Base-by-base conservation (phyloP, 163 green algal genomes). In the Coccomyxa subellipsoidea region DNA sequence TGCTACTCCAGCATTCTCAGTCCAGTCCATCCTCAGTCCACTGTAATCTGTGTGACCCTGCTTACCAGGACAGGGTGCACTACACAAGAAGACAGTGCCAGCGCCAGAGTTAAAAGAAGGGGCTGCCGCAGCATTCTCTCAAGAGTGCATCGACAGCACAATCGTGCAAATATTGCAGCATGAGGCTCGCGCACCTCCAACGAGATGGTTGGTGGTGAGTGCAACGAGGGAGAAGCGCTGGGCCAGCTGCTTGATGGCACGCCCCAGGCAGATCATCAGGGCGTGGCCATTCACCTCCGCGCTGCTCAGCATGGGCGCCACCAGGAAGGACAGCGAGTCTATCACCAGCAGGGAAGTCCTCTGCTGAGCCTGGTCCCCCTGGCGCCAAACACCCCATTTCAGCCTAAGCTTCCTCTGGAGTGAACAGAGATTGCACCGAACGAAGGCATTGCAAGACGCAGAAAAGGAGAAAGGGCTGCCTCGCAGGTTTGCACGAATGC, bases 281-380 rank as follows among this genome's bases (percentile, higher is more conserved):
- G 82, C 87, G 38, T 90, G 82, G 82, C 89, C 91, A 66, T 90
- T 83, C 81, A 76, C 90, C 87, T 75, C 86, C 82, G 7, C 79
- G 77, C 38, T 76, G 79, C 35, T 86, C 91, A 77, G 78, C 70
- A 93, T 73, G 4, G 90, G 88, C 0, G 81, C 76, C 4, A 92
- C 54, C 12, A 95, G 38, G 0, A 87, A 89, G 4, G 89, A 91
- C 59, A 92, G 81, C 10, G 88, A 90, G 83, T 94, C 91, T 2
- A 93, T 54, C 7, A 94, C 80, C 8, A 94, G 54, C 78, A 94
- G 81, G 21, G 66, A 80, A 0, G 77, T 78, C 12, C 38, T 53
- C 80, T 66, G 83, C 77, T 85, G 15, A 8, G 47, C 21, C 47
- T 59, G 47, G 47, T 59, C 47, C 21, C 23, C 83, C n/a, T 75